Percentiles rank a stretch among this genome's conserved stretches.
These are phyloP conservation scores for Lactarius deliciosus DNA, from an alignment of 768 basidiomycete genomes.

Conservation along the genomic window DNA sequence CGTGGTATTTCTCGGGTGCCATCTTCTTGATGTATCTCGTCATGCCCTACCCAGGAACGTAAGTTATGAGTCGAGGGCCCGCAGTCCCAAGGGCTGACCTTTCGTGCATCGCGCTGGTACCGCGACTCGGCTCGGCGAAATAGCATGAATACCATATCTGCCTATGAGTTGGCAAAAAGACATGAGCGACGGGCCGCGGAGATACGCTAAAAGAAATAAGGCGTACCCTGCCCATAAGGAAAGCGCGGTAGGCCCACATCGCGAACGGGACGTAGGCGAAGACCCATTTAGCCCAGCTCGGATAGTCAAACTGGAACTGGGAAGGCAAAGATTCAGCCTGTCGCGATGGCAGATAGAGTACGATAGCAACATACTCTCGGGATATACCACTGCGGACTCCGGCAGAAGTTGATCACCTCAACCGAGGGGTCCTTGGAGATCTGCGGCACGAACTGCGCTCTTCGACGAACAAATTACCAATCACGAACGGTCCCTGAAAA, in stretches of 20 bases:
- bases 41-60: conserved; percentile 37
- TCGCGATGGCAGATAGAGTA: not conserved
- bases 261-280: conserved; percentile 54
- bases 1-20: conserved; percentile 40
- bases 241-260: conserved; percentile 49
- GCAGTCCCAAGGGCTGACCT: conserved; percentile 9
- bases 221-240: conserved; percentile 45
- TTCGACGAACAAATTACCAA: conserved; percentile 30
- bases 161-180: conserved; percentile 5
- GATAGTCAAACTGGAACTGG: conserved; percentile 45
- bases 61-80: not conserved
- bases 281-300: conserved; percentile 48
- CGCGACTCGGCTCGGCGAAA: conserved; percentile 11
- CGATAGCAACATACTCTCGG: conserved; percentile 42
- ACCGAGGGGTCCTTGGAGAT: conserved; percentile 51
- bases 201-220: not conserved
- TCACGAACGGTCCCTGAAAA: too few relatives aligned
- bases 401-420: conserved; percentile 52
- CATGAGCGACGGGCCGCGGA: not conserved
- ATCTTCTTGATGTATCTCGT: conserved; percentile 46
- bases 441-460: conserved; percentile 59
- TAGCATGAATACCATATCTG: not conserved
- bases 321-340: not conserved
- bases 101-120: not conserved
- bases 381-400: conserved; percentile 59